Conservation (phyloP, 2,329 filamentous ascomycete genomes). For the Calonectria leucothoes region DNA sequence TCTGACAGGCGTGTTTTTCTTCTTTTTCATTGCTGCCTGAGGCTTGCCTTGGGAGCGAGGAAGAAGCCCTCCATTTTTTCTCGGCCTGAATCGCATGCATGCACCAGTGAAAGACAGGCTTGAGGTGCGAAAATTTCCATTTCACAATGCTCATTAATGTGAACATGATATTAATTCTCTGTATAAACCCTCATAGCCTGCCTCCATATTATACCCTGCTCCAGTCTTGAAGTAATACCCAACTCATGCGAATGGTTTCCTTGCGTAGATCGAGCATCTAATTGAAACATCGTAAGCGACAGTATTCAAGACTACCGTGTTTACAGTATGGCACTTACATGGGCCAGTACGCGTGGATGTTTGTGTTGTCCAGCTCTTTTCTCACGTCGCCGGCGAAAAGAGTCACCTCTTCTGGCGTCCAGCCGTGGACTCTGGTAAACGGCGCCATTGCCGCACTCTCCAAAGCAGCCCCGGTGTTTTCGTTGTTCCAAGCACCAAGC, state of each 20-base stretch:
- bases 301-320: neutral
- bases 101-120: no score
- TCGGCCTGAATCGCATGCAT: no score
- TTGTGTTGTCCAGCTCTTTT: slow-evolving; percentile 10
- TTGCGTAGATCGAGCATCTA: neutral
- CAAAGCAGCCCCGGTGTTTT: slow-evolving; percentile 8
- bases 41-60: slow-evolving; percentile 48
- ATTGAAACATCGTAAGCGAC: neutral
- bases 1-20: slow-evolving; percentile 70
- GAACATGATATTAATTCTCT: no score
- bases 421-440: slow-evolving; percentile 21
- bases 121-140: no score
- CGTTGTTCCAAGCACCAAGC: slow-evolving; percentile 21
- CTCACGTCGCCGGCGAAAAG: slow-evolving; percentile 13
- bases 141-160: no score
- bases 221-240: no score
- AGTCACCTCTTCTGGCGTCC: slow-evolving; percentile 14
- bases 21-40: slow-evolving; percentile 65
- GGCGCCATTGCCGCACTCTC: slow-evolving; percentile 12
- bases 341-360: slow-evolving; percentile 22
- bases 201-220: no score
- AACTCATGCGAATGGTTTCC: neutral
- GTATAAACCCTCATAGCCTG: no score
- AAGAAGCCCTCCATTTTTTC: neutral
- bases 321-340: slow-evolving; percentile 3